These are phyloP conservation scores for Aspergillus sp. DNA, from an alignment of 2,329 filamentous ascomycete genomes.

Conservation along the genomic window DNA sequence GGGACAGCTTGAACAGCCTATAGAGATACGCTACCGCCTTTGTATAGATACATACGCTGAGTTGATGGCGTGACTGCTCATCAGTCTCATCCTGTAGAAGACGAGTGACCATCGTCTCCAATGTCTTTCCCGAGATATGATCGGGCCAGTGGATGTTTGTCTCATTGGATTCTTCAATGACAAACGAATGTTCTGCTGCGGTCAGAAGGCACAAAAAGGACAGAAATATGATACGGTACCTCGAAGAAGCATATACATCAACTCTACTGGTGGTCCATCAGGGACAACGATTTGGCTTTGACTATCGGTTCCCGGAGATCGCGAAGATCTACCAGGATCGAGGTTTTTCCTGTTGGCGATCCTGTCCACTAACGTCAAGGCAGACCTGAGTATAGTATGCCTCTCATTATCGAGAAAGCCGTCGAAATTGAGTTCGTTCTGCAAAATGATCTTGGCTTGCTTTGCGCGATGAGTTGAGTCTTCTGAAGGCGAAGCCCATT, in stretches of 20 bases:
- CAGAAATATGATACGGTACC: background rate
- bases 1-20: constrained; percentile 13
- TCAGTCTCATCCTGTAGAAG: constrained; percentile 11
- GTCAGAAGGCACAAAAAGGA: background rate
- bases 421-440: constrained; percentile 19
- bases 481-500: background rate
- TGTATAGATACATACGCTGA: constrained; percentile 23
- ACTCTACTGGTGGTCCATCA: constrained; percentile 16
- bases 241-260: constrained; percentile 24
- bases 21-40: constrained; percentile 19
- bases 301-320: background rate
- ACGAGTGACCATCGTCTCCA: constrained; percentile 18
- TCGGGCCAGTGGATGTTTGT: constrained; percentile 22
- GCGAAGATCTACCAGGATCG: background rate
- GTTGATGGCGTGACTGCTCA: constrained; percentile 18
- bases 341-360: constrained; percentile 11
- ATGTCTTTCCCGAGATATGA: constrained; percentile 21
- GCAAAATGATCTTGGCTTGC: constrained; percentile 22
- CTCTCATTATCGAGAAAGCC: constrained; percentile 16
- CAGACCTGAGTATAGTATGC: constrained; percentile 18
- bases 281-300: constrained; percentile 8
- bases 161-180: background rate
- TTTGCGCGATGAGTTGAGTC: constrained; percentile 23
- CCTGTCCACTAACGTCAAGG: constrained; percentile 18
- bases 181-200: background rate